Conservation (phyloP, 179 eudicot species). For the Gypsophila paniculata region DNA sequence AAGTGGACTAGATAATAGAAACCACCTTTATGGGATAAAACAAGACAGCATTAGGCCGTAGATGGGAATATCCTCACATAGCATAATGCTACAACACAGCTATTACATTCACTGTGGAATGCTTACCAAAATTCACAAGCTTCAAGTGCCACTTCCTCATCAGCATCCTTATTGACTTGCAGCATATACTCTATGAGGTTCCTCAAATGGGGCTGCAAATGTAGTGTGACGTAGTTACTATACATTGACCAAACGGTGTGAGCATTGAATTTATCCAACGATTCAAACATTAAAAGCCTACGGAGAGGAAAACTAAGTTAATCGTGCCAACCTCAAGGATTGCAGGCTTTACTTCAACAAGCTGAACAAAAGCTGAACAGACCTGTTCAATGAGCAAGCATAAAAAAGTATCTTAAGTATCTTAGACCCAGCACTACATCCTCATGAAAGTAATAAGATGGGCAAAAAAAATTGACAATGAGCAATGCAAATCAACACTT, state of each 20-base stretch:
- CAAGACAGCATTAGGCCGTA: no score
- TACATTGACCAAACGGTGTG: no score
- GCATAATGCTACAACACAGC: not conserved
- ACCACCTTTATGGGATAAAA: no score
- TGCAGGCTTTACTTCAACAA: conserved; percentile 83
- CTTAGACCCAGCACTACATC: conserved; percentile 11
- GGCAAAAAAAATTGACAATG: no score
- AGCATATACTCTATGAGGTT: conserved; percentile 82
- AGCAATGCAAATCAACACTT: no score
- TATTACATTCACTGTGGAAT: not conserved
- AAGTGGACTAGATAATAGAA: no score
- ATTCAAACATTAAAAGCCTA: no score
- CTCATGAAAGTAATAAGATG: not conserved
- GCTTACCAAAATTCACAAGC: conserved; percentile 96
- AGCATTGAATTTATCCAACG: no score
- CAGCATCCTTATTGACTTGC: conserved; percentile 82
- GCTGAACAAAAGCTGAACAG: conserved; percentile 89
- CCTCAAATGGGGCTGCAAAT: conserved; percentile 76
- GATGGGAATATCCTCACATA: no score
- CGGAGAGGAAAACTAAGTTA: no score
- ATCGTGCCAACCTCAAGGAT: conserved; percentile 75
- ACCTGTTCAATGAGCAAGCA: conserved; percentile 51
- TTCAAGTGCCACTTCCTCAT: conserved; percentile 98
- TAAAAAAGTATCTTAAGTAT: not conserved
- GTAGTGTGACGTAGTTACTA: not conserved